These are phyloP conservation scores for Podospora comata DNA, from an alignment of 495 filamentous ascomycete genomes.

Conservation along the genomic window DNA sequence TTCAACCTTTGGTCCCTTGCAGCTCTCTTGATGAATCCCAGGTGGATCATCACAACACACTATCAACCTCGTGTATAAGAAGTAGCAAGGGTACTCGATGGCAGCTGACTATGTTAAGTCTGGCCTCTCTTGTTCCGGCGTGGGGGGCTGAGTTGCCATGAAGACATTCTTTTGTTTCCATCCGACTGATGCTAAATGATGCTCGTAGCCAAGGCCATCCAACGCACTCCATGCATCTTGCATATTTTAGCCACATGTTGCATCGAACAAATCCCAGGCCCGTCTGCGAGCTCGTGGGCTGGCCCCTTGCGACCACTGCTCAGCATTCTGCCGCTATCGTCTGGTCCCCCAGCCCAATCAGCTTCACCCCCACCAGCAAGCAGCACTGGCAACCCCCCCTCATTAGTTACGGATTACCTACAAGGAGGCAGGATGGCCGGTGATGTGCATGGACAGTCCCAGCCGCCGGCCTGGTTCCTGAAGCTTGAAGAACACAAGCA, in stretches of 20 bases:
- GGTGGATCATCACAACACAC: no score
- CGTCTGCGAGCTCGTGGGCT: conserved; percentile 26
- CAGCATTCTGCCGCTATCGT: conserved; percentile 13
- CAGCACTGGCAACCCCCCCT: neutral
- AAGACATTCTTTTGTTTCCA: neutral
- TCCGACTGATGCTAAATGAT: neutral
- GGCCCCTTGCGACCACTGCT: conserved; percentile 23
- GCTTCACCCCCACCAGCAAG: neutral
- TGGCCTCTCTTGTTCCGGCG: neutral
- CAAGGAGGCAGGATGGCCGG: neutral
- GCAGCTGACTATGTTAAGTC: neutral
- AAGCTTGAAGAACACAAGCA: neutral
- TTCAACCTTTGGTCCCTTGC: neutral
- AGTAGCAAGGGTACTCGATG: neutral
- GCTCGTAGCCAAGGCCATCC: neutral
- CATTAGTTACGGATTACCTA: neutral
- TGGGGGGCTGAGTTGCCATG: neutral
- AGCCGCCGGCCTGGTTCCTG: neutral
- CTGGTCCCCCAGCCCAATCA: conserved; percentile 13
- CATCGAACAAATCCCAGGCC: conserved; percentile 29
- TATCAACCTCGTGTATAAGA: neutral
- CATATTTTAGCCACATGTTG: conserved; percentile 18
- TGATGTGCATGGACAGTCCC: neutral
- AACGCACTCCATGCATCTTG: neutral
- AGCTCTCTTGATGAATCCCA: neutral